Evolutionary conservation across 2,329 filamentous ascomycete genomes (phyloP).

Genomic region (Rugonectria rugulosa): DNA sequence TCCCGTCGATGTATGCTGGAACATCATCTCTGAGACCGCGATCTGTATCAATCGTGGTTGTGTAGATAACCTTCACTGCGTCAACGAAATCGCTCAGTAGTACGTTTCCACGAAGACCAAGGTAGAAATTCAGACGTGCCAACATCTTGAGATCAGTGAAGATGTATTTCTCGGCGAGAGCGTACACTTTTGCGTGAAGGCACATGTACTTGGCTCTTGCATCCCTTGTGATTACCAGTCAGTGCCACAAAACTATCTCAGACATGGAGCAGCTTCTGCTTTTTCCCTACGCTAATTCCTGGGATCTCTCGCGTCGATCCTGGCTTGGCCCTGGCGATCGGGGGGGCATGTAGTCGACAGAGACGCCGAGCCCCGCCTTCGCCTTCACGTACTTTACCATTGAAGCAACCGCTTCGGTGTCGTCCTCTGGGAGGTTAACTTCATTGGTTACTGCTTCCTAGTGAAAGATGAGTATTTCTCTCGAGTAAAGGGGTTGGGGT

Average conservation of each 20-base stretch:
- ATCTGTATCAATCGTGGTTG: slow-evolving; percentile 6
- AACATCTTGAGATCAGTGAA: slow-evolving; percentile 13
- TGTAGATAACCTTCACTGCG: slow-evolving; percentile 16
- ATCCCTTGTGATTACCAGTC: background rate
- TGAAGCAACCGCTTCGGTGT: slow-evolving; percentile 9
- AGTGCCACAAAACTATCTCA: too few species aligned
- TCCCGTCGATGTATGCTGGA: too few species aligned
- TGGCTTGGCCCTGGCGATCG: too few species aligned
- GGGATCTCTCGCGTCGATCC: too few species aligned
- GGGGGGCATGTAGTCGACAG: too few species aligned
- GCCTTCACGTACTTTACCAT: slow-evolving; percentile 16
- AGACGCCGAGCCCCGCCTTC: too few species aligned
- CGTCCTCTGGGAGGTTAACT: slow-evolving; percentile 19
- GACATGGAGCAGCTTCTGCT: too few species aligned
- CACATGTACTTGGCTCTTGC: slow-evolving; percentile 15
- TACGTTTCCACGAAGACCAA: slow-evolving; percentile 7
- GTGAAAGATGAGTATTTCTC: background rate
- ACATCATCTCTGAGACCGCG: slow-evolving; percentile 10
- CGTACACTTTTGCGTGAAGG: slow-evolving; percentile 22
- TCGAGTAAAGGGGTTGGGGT: background rate
- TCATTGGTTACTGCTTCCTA: slow-evolving; percentile 10
- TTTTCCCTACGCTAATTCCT: too few species aligned
- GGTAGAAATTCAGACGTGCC: slow-evolving; percentile 11
- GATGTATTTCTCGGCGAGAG: slow-evolving; percentile 15
- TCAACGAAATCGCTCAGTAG: slow-evolving; percentile 14